Evolutionary conservation across 345 rosid species (phyloP).

Genomic region (Raphanus sativus): DNA sequence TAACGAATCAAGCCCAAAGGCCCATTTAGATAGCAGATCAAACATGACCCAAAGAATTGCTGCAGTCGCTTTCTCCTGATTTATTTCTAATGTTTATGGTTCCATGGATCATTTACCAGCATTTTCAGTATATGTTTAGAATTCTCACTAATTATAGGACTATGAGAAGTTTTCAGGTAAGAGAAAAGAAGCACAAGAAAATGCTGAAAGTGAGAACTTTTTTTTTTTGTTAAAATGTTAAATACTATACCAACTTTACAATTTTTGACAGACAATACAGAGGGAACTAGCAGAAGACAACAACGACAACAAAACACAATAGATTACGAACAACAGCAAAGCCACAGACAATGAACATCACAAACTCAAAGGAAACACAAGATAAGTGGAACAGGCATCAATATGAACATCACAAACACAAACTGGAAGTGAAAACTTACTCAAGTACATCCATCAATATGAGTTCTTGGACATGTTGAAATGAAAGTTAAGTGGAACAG

Average conservation of each 20-base stretch:
- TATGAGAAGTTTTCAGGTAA: not conserved
- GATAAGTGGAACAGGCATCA: too few relatives aligned
- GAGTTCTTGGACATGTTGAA: not conserved
- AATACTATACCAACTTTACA: too few relatives aligned
- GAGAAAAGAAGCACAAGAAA: not conserved
- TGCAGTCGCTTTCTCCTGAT: not conserved
- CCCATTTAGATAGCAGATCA: not conserved
- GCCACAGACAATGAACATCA: too few relatives aligned
- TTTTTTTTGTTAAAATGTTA: too few relatives aligned
- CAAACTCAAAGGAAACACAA: too few relatives aligned
- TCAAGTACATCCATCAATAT: not conserved
- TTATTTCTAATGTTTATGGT: not conserved
- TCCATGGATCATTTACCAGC: not conserved
- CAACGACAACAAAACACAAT: too few relatives aligned
- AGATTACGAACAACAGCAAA: too few relatives aligned
- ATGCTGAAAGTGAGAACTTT: slow-evolving; percentile 4
- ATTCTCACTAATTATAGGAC: not conserved
- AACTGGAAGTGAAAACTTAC: slow-evolving; percentile 7
- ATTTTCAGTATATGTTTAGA: not conserved
- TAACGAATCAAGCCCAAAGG: not conserved
- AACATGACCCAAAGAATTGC: not conserved
- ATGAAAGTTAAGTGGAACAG: not conserved
- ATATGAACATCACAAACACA: too few relatives aligned
- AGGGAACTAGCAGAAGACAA: too few relatives aligned
- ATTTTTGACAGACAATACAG: too few relatives aligned